Base-by-base conservation (phyloP, 441 rosid genomes). In the Populus hybrid region DNA sequence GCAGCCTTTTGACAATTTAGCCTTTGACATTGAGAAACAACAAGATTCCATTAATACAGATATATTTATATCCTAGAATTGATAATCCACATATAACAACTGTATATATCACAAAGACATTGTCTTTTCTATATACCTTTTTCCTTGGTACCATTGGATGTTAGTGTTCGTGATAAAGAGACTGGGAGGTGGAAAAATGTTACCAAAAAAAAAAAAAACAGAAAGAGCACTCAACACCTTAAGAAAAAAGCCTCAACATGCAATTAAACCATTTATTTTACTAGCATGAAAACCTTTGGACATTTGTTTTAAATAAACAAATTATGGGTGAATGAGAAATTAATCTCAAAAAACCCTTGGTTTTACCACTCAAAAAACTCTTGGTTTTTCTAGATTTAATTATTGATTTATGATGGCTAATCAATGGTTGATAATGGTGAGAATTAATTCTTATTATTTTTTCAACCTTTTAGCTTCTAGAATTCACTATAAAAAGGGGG, bases 1-100 rank as follows among this genome's bases (percentile, higher is more conserved):
- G 98, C 99, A 72, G 97, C 95, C 86, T 92, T 95, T 79, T 97
- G 99, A 81, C 94, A 95, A 79, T 95, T 97, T 81, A 97, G 83
- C 93, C 99, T 97, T 74, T 65, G 69, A 26, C 75, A 81, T 78
- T 74, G 64, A 75, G 70, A 42, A 77, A 70, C 59, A 78, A 79
- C 32, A 1, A 79, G 46, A n/a, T 0, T 10, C 3, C 7, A 21
- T 78, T 76, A 64, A 70, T 21, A 40, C 57, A 16, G 14, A 46
- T 32, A 11, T 1, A 65, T 6, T 5, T 54, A 5, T 16, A 4
- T 54, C 21, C 61, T 54, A 54, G 61, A 54, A 1, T 54, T 5
- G 21, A 2, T 54, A 6, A 5, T 54, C n/a, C 61, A 54, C 8
- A 6, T 16, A 18, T 54, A 54, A 21, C 21, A 54, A 16, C 61